Evolutionary conservation across 176 grass and related monocot genomes (phyloP), one percentile per base, ranked within the genome.

Genomic region (Zoysia pacifica): DNA sequence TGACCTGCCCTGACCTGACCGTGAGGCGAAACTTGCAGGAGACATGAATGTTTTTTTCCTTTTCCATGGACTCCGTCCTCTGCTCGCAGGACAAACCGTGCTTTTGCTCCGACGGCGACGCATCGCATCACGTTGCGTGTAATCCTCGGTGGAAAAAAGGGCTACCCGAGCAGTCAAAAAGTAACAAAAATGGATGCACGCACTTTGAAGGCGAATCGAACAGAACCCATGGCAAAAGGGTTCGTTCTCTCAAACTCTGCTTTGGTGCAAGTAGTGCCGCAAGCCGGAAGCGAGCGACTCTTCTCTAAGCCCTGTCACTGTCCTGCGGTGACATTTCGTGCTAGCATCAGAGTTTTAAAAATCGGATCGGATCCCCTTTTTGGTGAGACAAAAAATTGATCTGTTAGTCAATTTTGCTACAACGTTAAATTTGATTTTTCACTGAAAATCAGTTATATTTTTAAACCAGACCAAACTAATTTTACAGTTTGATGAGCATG

Each of bases 1-100:
- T 28, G 28, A 28, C 28, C 28, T 28, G 28, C 28, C 28, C 28
- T 28, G 28, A 28, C 28, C 28, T 28, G 28, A 28, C 28, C 28
- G 28, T 28, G 28, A 28, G 28, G 28, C 28, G 28, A 28, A 28
- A 28, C 28, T 28, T 28, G 28, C 28, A 28, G 28, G 28, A 28
- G 28, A 28, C 28, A 28, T 28, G 28, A 28, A 28, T 28, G 28
- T 28, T 28, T 28, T n/a, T 28, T 28, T 28, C 44, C 49, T 38
- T 48, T 28, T 51, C 10, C 2, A 2, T 2, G 19, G 49, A 38
- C 54, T 14, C 11, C 11, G 55, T 65, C 79, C 8, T 54, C 39
- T 18, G 51, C 48, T 82, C 41, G 43, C 7, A 42, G 55, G 66
- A 72, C 58, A 63, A 62, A 54, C 50, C 65, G 12, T 58, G 46